Evolutionary conservation across 2,329 filamentous ascomycete genomes (phyloP).

Genomic region (Whalleya microplaca): DNA sequence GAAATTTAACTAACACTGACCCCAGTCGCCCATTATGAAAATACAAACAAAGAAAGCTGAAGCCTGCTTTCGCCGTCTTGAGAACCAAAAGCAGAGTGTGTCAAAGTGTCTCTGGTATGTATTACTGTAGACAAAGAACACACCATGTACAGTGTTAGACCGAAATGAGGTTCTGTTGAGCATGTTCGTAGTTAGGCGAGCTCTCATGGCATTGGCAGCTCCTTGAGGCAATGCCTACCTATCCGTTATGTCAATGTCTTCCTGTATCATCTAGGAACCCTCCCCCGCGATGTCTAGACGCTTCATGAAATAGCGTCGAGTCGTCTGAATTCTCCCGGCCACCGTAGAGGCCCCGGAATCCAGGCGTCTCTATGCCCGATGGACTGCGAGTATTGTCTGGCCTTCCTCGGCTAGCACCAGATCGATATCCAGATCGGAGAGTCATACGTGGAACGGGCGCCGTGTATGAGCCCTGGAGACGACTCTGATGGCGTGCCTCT

Average conservation of each 20-base stretch:
- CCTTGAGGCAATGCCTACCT: background rate
- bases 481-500: constrained; percentile 51
- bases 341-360: constrained; percentile 51
- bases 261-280: constrained; percentile 1
- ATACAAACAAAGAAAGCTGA: too few species aligned
- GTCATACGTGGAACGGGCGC: constrained; percentile 38
- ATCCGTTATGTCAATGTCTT: constrained; percentile 1
- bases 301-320: constrained; percentile 39
- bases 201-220: background rate
- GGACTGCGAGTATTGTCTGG: constrained; percentile 40
- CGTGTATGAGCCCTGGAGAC: constrained; percentile 48
- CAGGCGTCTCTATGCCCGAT: constrained; percentile 44
- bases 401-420: constrained; percentile 4
- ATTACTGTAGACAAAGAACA: background rate
- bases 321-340: constrained; percentile 54
- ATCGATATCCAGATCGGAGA: constrained; percentile 15
- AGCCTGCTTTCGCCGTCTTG: too few species aligned
- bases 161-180: background rate
- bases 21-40: too few species aligned
- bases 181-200: background rate
- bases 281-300: constrained; percentile 15
- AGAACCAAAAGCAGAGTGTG: too few species aligned
- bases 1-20: too few species aligned
- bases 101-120: too few species aligned
- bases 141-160: background rate